These are phyloP conservation scores for Syzygium jambos DNA, from an alignment of 345 rosid species.

Conservation along the genomic window DNA sequence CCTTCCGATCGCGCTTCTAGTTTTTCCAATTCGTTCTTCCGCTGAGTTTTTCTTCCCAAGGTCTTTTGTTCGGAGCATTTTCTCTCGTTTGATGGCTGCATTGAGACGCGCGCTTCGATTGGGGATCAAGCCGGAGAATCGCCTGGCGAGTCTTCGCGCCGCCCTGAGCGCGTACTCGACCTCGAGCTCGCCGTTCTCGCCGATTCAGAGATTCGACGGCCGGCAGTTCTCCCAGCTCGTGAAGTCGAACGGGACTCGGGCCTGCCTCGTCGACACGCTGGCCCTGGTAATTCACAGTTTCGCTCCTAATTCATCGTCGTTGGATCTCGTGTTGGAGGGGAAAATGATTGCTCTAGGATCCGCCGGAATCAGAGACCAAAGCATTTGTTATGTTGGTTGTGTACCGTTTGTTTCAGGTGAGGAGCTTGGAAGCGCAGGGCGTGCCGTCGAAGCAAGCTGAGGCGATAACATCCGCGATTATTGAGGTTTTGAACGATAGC, in stretches of 20 bases:
- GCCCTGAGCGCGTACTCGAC: slow-evolving; percentile 1
- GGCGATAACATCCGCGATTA: slow-evolving; percentile 80
- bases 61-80: not conserved
- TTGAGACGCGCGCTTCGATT: slow-evolving; percentile 29
- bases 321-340: not conserved
- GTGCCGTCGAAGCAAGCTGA: slow-evolving; percentile 93
- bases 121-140: slow-evolving; percentile 23
- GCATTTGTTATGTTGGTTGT: not conserved
- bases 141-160: slow-evolving; percentile 17
- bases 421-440: slow-evolving; percentile 79
- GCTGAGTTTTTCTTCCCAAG: not conserved
- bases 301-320: not conserved
- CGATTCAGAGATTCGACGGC: slow-evolving; percentile 6
- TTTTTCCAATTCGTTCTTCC: not conserved
- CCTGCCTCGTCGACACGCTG: slow-evolving; percentile 90
- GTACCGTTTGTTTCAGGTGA: slow-evolving; percentile 33
- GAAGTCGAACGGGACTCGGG: slow-evolving; percentile 58
- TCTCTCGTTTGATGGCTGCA: slow-evolving; percentile 29
- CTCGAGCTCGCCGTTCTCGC: slow-evolving; percentile 1
- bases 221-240: slow-evolving; percentile 56
- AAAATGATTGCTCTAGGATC: not conserved
- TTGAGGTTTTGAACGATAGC: slow-evolving; percentile 81
- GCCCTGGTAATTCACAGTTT: slow-evolving; percentile 44
- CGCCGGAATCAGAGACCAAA: not conserved
- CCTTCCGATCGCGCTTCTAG: not conserved